Evolutionary conservation across 345 rosid species (phyloP), one percentile per base, ranked within the genome.

Genomic region (Ceriops decandra): DNA sequence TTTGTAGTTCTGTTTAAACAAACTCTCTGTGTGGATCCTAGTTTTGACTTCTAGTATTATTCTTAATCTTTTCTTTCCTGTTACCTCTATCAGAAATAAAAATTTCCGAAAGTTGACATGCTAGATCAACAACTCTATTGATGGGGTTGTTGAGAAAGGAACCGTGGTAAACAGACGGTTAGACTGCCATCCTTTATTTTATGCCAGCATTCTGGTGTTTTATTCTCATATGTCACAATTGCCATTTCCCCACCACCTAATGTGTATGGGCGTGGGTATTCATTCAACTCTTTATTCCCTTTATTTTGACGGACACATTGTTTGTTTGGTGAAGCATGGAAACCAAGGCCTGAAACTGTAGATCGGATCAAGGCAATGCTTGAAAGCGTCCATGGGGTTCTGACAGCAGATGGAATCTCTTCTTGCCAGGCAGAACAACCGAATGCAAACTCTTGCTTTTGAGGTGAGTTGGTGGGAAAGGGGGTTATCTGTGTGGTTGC

Each of bases 91-190:
- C 90, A 93, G 97, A 89, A 80, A 86, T 93, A 62, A 89, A 84
- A 84, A 78, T 97, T 93, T 84, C 63, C 87, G 87, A 85, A 89
- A 79, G 97, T 95, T 70, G 93, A 89, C 85, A 90, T 93, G 96
- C 89, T 89, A 77, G 88, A 85, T 78, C 71, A 30, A 76, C 72
- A 82, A 83, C 70, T 82, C 72, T 82, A 89, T 89, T 77, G 92
- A 93, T 75, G 96, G 89, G 74, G 88, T 89, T 82, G 84, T 93
- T 80, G 98, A 93, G 92, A 93, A 93, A 88, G 93, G 97, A 73
- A 89, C 97, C 69, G 86, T 91, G 97, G 98, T 91, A 89, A 87
- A 69, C 26, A 62, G 64, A 58, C 62, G 47, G 51, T 62, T 65
- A 57, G 65, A 31, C 47, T 11, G 63, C 22, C 21, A 1, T 46